phyloP scores from a whole-genome alignment of 345 rosid genomes.

The Populus davidiana region DNA sequence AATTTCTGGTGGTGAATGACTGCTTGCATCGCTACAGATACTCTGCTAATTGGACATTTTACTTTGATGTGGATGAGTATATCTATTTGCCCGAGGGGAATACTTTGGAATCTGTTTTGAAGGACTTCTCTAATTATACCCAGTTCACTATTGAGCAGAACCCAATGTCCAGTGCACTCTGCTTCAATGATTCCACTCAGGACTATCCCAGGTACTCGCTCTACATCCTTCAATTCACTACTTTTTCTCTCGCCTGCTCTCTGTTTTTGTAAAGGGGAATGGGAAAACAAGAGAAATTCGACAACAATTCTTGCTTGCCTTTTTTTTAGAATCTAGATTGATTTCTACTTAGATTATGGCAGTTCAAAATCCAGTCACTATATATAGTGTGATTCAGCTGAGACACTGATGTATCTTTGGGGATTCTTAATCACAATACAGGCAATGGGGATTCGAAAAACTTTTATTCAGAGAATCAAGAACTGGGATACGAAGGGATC shows the following conservation, averaged over 20 bases:
- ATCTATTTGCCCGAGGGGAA: conserved; percentile 57
- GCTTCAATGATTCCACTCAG: conserved; percentile 56
- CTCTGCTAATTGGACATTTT: conserved; percentile 80
- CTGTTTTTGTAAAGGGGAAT: not conserved
- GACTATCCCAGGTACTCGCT: conserved; percentile 51
- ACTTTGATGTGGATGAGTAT: conserved; percentile 85
- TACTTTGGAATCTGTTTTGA: conserved; percentile 53
- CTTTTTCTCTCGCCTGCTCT: not conserved
- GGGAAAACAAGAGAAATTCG: too few relatives aligned
- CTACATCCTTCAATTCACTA: not conserved
- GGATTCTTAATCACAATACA: conserved; percentile 10
- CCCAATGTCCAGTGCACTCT: conserved; percentile 76
- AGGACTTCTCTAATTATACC: conserved; percentile 52
- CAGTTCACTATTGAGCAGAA: conserved; percentile 95
- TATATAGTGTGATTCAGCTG: not conserved
- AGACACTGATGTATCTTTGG: not conserved
- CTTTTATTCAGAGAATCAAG: conserved; percentile 67
- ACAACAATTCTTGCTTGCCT: too few relatives aligned
- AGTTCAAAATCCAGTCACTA: not conserved
- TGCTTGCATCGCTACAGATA: conserved; percentile 66
- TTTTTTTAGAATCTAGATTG: too few relatives aligned
- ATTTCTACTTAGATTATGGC: not conserved
- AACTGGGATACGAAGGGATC: conserved; percentile 64
- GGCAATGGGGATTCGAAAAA: conserved; percentile 97
- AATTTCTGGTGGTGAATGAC: conserved; percentile 81